Evolutionary conservation across 345 rosid species (phyloP), one percentile per base, ranked within the genome.

Genomic region (Gossypioides kirkii): DNA sequence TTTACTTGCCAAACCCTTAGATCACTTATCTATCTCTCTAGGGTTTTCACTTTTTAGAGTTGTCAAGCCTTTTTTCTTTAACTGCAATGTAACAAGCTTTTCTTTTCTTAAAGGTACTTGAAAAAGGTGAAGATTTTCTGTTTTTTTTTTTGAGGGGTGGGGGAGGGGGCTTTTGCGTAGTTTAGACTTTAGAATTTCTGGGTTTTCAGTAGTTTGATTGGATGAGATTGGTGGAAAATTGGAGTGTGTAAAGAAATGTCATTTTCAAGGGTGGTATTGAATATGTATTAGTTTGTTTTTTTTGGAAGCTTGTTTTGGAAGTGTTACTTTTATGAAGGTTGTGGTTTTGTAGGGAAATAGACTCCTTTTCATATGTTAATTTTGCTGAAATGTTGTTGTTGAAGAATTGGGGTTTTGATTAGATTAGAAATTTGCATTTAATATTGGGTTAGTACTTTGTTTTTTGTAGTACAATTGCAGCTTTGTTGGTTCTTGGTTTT

Each of bases 1-100:
- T 38, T 18, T 60, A 49, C 20, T 45, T 70, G 50, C 38, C 76
- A 76, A 53, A 2, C 82, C 81, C 85, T 85, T 83, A 73, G 83
- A 79, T 81, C 80, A 68, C 69, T 81, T 64, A 10, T 55, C 36
- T 14, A 50, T 16, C 73, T 26, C 43, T 70, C 42, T 38, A 14
- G 4, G 22, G 23, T 61, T 74, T 60, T 55, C 64, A 50, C 58
- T 53, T 52, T 52, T 50, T 50, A 32, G 49, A 59, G 70, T 28
- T 77, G 20, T 70, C 72, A 63, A 50, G 36, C 43, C 76, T 69
- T 76, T 53, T 16, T 11, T n/a, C 12, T 61, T 50, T 50, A 18
- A 56, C 58, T 32, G 43, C 36, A 66, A 23, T 45, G 41, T 26
- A 23, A 8, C 41, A 46, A 46, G 55, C 71, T 68, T 26, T 65